Conservation (phyloP, 225 moss, liverwort and hornwort genomes). For the Ulota crispa region DNA sequence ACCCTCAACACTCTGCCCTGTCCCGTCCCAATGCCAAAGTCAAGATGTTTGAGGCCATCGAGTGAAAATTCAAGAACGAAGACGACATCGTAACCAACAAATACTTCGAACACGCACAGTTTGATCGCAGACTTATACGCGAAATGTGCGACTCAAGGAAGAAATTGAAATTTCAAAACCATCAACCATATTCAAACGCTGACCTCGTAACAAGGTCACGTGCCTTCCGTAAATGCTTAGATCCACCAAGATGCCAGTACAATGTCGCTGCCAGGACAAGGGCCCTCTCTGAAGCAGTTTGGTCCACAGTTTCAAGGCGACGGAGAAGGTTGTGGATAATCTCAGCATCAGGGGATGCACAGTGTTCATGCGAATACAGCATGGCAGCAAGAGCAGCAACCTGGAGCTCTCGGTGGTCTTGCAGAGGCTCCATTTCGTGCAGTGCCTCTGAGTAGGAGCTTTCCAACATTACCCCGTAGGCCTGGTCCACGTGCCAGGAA, state of each 20-base stretch:
- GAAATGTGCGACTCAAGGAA: not conserved
- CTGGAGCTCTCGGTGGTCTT: constrained; percentile 68
- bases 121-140: not conserved
- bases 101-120: not conserved
- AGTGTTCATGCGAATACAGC: constrained; percentile 52
- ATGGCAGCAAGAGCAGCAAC: constrained; percentile 65
- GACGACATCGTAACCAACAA: not conserved
- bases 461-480: constrained; percentile 71
- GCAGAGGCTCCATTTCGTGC: constrained; percentile 49
- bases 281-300: constrained; percentile 59
- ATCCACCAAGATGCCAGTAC: constrained; percentile 64
- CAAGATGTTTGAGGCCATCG: constrained; percentile 26
- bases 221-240: constrained; percentile 47
- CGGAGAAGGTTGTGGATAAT: constrained; percentile 32
- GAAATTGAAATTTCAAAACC: constrained; percentile 1
- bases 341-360: constrained; percentile 33
- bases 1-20: constrained; percentile 74
- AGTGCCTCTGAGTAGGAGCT: constrained; percentile 60
- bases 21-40: constrained; percentile 26
- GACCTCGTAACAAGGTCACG: constrained; percentile 59
- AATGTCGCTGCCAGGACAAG: constrained; percentile 73
- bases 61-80: constrained; percentile 16
- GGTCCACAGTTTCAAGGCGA: constrained; percentile 49
- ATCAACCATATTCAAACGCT: not conserved
- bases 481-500: constrained; percentile 32